Evolutionary conservation across 345 rosid species (phyloP), one percentile per base, ranked within the genome.

Genomic region (Mercurialis annua): DNA sequence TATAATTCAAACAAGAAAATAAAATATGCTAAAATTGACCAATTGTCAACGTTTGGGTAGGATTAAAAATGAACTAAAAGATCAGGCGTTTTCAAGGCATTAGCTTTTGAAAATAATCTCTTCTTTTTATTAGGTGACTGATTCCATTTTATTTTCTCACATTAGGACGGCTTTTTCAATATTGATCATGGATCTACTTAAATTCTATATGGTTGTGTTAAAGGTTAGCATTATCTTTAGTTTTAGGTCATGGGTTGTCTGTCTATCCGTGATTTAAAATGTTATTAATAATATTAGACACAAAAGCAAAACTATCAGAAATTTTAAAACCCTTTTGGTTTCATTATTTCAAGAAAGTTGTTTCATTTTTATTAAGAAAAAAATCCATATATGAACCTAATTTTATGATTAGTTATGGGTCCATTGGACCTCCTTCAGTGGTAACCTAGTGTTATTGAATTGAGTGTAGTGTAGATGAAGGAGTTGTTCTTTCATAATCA

Each of bases 211-310:
- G 70, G 53, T 59, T 33, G 70, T 29, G 48, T 65, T 57, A 64
- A 65, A 65, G 62, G 46, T 71, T 23, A 71, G 53, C 70, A 71
- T 56, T n/a, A 58, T 71, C 65, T 64, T 29, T 48, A 65, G 46
- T 29, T 65, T 57, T 55, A 44, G 47, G 53, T 46, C 38, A 27
- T 38, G 58, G 42, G 20, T 24, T 54, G 54, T 24, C 38, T 50
- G 10, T 21, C 10, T 30, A 21, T 33, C 33, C 24, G 44, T 14
- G 20, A 33, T 65, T 52, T 52, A 10, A 1, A 6, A 43, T 29
- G 62, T 64, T 34, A 23, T 24, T 5, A 52, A 10, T 52, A 31
- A 10, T 51, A 52, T 40, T 56, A 56, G 24, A 50, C 56, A 54
- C n/a, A 11, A 52, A 40, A 26, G 11, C 17, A 50, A 31, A 14